Evolutionary conservation across 768 basidiomycete genomes (phyloP), one percentile per base, ranked within the genome.

Genomic region (Termitomyces sp.): DNA sequence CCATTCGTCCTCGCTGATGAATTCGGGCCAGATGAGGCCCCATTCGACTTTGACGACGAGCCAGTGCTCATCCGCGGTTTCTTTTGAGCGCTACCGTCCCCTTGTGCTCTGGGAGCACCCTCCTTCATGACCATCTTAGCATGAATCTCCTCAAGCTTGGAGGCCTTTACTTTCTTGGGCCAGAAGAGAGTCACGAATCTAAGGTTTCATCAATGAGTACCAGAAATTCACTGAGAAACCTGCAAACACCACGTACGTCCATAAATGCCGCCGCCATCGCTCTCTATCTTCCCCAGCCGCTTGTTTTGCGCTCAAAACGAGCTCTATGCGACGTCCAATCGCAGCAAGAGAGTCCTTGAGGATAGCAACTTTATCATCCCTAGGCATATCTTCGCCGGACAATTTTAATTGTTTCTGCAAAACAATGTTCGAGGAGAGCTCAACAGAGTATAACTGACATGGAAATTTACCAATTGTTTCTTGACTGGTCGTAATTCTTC

Each of bases 101-200:
- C 73, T 53, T 78, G 75, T n/a, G 81, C 72, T 58, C 83, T 74
- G n/a, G 85, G 84, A 35, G 82, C 81, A 47, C 83, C 81, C 68
- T 90, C 90, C 71, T 92, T 92, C 81, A 88, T 88, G 60, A 92
- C 91, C 89, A 97, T 93, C 75, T 97, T 97, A 16, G 91, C 89
- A 66, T 97, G 94, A 45, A 98, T 96, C 68, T 94, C 93, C 71
- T 95, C 91, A 40, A 98, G 76, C 72, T 97, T 97, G 16, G 83
- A 85, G 13, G 94, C 92, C 69, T 90, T 94, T 63, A 98, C 94
- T 73, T 95, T 92, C 78, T 96, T 92, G 6, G 95, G 95, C 95
- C 95, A 98, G 74, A 98, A 98, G 55, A 94, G 79, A 3, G 93
- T 94, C 47, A 97, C 94, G 63, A 98, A 98, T 36, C 92, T 94